phyloP scores from a whole-genome alignment of 805 yeast genomes.

The Candida sakaeoensis region DNA sequence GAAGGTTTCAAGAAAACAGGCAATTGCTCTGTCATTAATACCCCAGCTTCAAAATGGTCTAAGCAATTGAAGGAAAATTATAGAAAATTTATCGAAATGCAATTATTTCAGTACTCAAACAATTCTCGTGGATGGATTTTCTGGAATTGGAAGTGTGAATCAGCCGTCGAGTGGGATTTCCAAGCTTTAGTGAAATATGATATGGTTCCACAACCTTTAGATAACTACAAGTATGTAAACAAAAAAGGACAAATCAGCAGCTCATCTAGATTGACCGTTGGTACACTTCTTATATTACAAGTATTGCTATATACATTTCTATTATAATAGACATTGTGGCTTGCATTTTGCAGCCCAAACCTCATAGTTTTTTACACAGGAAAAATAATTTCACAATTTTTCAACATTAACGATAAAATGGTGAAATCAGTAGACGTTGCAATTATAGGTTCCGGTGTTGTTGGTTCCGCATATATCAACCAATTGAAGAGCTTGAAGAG shows the following conservation, averaged over 20 bases:
- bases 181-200: slow-evolving; percentile 43
- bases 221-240: slow-evolving; percentile 26
- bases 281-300: too few species aligned
- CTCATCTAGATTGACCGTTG: neutral
- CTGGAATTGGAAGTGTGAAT: slow-evolving; percentile 70
- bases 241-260: slow-evolving; percentile 28
- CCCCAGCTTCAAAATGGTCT: slow-evolving; percentile 39
- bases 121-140: slow-evolving; percentile 58
- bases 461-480: slow-evolving; percentile 84
- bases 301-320: neutral
- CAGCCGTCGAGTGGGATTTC: slow-evolving; percentile 66
- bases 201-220: slow-evolving; percentile 61
- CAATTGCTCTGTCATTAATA: slow-evolving; percentile 38
- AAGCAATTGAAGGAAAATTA: slow-evolving; percentile 38
- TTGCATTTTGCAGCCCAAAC: neutral
- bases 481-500: slow-evolving; percentile 67
- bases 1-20: slow-evolving; percentile 28
- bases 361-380: neutral
- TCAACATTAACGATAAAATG: slow-evolving; percentile 12
- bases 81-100: slow-evolving; percentile 58
- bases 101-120: slow-evolving; percentile 48
- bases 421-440: slow-evolving; percentile 41
- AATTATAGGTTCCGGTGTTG: slow-evolving; percentile 81
- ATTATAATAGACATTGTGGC: neutral
- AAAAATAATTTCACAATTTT: neutral